Percentiles rank a stretch among this genome's conserved stretches.
These are phyloP conservation scores for Saccharomycopsis vini DNA, from an alignment of 805 yeast species.

Conservation along the genomic window DNA sequence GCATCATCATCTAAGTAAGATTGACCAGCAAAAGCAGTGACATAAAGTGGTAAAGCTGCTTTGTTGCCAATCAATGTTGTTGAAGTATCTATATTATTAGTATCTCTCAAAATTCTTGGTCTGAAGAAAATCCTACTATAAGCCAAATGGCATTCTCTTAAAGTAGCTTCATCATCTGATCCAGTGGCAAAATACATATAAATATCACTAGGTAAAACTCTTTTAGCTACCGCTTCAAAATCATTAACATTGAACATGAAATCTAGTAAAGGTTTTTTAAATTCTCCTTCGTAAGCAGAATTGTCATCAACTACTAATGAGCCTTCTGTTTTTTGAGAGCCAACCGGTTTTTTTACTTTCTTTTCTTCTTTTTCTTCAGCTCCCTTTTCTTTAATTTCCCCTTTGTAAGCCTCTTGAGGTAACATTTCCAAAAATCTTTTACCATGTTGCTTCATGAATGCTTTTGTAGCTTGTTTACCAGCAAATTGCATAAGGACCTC, in stretches of 20 bases:
- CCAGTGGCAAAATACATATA: slow-evolving; percentile 41
- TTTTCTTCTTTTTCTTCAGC: not conserved
- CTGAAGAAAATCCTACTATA: slow-evolving; percentile 35
- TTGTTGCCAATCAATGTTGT: slow-evolving; percentile 40
- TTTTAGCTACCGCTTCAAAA: slow-evolving; percentile 33
- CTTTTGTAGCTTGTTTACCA: slow-evolving; percentile 36
- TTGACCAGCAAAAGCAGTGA: slow-evolving; percentile 40
- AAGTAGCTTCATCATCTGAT: slow-evolving; percentile 39
- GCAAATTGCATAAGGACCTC: slow-evolving; percentile 46
- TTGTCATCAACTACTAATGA: not conserved
- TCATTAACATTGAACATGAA: slow-evolving; percentile 30
- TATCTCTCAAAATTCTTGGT: slow-evolving; percentile 35
- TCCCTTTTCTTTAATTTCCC: not conserved
- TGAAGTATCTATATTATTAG: slow-evolving; percentile 29
- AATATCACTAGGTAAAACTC: slow-evolving; percentile 27
- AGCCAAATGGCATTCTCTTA: slow-evolving; percentile 36
- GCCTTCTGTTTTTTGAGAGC: not conserved
- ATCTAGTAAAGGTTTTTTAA: slow-evolving; percentile 27
- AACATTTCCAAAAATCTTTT: slow-evolving; percentile 35
- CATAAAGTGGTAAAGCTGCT: slow-evolving; percentile 38
- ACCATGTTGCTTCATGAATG: slow-evolving; percentile 20
- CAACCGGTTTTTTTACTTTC: not conserved
- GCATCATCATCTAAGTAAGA: slow-evolving; percentile 36
- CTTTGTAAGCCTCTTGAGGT: slow-evolving; percentile 6
- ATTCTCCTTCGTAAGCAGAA: not conserved